These are phyloP conservation scores for Heracleum sosnowskyi DNA, from an alignment of 129 eudicot genomes.

Conservation along the genomic window DNA sequence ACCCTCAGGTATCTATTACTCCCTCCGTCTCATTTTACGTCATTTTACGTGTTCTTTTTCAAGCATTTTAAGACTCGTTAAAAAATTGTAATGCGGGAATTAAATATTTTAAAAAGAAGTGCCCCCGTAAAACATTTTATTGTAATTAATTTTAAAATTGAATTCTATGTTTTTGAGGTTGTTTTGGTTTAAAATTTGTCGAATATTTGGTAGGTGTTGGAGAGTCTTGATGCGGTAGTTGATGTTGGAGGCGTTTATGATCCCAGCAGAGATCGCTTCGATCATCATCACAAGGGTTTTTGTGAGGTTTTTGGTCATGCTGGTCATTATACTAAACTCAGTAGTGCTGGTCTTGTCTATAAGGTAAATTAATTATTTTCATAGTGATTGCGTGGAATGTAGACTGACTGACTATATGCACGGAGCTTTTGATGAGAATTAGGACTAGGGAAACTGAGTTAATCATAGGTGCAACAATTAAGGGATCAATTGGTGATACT, in stretches of 20 bases:
- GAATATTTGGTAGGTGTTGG: conserved; percentile 1
- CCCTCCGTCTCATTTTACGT: not conserved
- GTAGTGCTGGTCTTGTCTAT: conserved; percentile 7
- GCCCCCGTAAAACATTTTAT: not conserved
- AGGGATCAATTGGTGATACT: not conserved
- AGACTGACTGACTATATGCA: not conserved
- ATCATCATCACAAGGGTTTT: conserved; percentile 3
- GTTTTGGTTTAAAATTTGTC: not conserved
- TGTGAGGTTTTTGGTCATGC: not conserved
- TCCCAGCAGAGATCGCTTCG: not conserved
- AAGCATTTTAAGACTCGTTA: not conserved
- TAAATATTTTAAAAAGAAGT: no score
- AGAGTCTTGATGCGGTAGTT: conserved; percentile 3
- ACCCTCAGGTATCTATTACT: conserved; percentile 15
- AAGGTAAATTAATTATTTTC: not conserved
- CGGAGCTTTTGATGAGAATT: not conserved
- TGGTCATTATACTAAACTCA: not conserved
- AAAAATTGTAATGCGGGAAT: not conserved
- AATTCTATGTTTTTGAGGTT: not conserved
- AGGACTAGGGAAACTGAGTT: not conserved
- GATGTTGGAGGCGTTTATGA: conserved; percentile 7
- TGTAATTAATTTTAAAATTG: not conserved
- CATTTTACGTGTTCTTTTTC: no score
- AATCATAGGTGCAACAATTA: not conserved
- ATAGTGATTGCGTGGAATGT: not conserved